Conservation (phyloP, 805 yeast species). For the Dipodascus geniculatus region DNA sequence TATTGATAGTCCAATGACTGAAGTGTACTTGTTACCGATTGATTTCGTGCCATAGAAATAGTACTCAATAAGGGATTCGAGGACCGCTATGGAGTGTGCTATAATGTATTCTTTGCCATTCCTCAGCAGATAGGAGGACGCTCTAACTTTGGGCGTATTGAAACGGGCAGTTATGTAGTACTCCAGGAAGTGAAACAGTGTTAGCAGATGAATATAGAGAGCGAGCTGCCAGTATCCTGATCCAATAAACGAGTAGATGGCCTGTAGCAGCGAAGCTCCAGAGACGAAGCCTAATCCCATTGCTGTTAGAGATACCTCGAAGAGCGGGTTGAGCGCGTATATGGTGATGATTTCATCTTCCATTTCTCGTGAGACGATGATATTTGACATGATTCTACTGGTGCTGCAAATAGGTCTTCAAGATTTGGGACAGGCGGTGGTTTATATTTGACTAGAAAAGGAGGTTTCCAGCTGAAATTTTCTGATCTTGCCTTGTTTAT, state of each 20-base stretch:
- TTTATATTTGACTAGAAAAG: too few relatives aligned
- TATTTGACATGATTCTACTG: too few relatives aligned
- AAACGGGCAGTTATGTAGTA: conserved; percentile 67
- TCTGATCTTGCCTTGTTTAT: too few relatives aligned
- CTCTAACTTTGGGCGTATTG: conserved; percentile 53
- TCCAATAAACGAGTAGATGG: conserved; percentile 1
- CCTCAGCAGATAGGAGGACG: conserved; percentile 43
- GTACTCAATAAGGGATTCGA: conserved; percentile 38
- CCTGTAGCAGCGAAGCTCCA: conserved; percentile 11
- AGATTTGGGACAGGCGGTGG: too few relatives aligned
- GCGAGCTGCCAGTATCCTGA: conserved; percentile 23
- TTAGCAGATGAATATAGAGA: conserved; percentile 40
- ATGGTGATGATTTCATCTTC: background rate
- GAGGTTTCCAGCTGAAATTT: too few relatives aligned
- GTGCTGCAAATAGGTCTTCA: too few relatives aligned
- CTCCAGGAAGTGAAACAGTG: conserved; percentile 71
- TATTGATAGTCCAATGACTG: conserved; percentile 36
- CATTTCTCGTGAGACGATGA: too few relatives aligned
- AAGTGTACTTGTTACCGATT: conserved; percentile 28
- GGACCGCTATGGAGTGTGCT: conserved; percentile 45
- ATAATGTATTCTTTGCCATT: conserved; percentile 48
- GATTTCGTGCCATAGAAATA: conserved; percentile 19
- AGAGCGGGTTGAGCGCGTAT: conserved; percentile 10
- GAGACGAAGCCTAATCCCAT: conserved; percentile 21
- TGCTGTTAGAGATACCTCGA: conserved; percentile 20